These are phyloP conservation scores for Cercospora sp. DNA, from an alignment of 2,329 filamentous ascomycete genomes.

Conservation along the genomic window DNA sequence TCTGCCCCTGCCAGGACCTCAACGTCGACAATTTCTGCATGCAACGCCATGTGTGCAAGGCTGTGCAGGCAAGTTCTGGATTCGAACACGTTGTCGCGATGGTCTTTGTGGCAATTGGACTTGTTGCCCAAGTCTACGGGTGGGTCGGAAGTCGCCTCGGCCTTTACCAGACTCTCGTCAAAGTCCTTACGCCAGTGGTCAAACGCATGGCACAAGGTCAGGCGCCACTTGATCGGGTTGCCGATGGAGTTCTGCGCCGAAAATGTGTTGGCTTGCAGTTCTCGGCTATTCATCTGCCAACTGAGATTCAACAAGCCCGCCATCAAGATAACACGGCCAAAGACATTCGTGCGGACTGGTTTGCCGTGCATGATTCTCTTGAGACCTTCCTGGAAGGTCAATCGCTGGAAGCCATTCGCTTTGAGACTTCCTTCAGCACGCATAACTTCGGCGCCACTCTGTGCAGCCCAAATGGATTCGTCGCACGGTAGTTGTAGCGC, in stretches of 20 bases:
- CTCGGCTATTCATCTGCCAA: conserved; percentile 97
- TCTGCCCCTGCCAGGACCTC: conserved; percentile 92
- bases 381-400: conserved; percentile 85
- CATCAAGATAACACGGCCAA: conserved; percentile 91
- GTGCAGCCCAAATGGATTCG: conserved; percentile 87
- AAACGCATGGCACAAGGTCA: conserved; percentile 80
- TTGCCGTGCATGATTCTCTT: conserved; percentile 86
- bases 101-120: conserved; percentile 34
- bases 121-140: conserved; percentile 38
- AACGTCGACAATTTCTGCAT: conserved; percentile 95
- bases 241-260: conserved; percentile 78
- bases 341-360: conserved; percentile 85
- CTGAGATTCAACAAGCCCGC: conserved; percentile 88
- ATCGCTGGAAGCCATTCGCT: conserved; percentile 78
- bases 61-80: conserved; percentile 87
- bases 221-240: conserved; percentile 87
- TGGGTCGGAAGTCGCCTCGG: conserved; percentile 50
- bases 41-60: conserved; percentile 95
- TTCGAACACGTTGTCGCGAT: conserved; percentile 76
- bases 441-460: conserved; percentile 81
- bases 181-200: conserved; percentile 94
- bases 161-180: conserved; percentile 66
- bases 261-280: conserved; percentile 85
- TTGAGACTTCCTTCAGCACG: conserved; percentile 77
- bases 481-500: conserved; percentile 87